Base-by-base conservation (phyloP, 371 early-diverging fungal genomes). In the Mortierella sp. region DNA sequence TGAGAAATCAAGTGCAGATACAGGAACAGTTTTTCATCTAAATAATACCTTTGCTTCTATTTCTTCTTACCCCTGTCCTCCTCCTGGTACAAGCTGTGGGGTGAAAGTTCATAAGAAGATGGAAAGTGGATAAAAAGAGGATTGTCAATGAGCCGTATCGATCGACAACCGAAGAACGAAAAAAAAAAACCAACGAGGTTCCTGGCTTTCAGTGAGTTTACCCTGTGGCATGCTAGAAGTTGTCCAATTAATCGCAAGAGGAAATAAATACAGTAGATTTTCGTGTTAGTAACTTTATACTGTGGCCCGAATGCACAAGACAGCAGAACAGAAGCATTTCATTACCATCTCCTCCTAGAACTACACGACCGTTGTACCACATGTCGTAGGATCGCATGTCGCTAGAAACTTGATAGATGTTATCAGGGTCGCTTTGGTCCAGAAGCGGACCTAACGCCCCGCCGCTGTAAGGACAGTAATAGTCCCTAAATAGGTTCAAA, bases 301-400 rank as follows among this genome's bases (percentile, higher is more conserved):
- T 34, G 26, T 0, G 31, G 9, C 3, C 9, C 21, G 21, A 50
- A 48, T 5, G 24, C n/a, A 50, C 31, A 42, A 50, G 26, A 3
- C 0, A 13, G 0, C 1, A 48, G 45, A 34, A 8, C 11, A 54
- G 54, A 13, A 47, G 28, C 28, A 70, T 52, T 16, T 63, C 11
- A 57, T 24, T 78, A 78, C 78, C 78, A 48, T 78, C 78, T 2
- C 78, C 78, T 9, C 73, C 78, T 5, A 78, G 78, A 28, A 78
- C 78, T 21, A 78, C 78, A 16, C 79, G 74, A 7, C 79, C 75
- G n/a, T 31, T 65, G 57, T 74, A 70, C 79, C 79, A 79, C 70
- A 70, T 68, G 31, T 79, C 75, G 44, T 79, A 79, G 48, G 70
- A 10, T 2, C 73, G 78, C 31, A n/a, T 42, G 34, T 72, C 73